Evolutionary conservation across 768 basidiomycete species (phyloP), one percentile per base, ranked within the genome.

Genomic region (Sistotremastrum suecicum): DNA sequence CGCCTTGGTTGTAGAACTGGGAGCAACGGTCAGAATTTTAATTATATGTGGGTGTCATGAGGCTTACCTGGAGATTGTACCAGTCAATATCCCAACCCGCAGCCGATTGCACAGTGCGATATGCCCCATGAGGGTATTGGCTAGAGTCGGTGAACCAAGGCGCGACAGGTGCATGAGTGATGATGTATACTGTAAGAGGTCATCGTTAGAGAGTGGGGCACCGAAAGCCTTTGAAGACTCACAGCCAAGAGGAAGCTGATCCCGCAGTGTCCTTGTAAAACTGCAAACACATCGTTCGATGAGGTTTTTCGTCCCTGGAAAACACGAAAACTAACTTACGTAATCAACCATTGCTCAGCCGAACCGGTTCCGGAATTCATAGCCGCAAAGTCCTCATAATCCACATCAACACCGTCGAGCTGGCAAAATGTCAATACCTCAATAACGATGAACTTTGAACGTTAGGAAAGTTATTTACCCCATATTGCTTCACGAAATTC

Each of bases 1-100:
- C 50, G 0, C 51, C 37, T 5, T 54, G 57, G 45, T 58, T 59
- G 54, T 64, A 58, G 51, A 74, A 72, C 65, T 76, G 67, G 42
- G 69, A 48, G 28, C 3, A 31, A 34, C 7, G 34, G 34, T 12
- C 10, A 38, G 10, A 38, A 36, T 53, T 53, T 37, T 51, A 7
- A 32, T 54, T 54, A 39, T 54, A 54, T 53, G 50, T 29, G 40
- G 28, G 43, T 38, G 35, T 10, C 30, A 10, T 38, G n/a, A 12
- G 20, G 39, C n/a, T 44, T 49, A 41, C 5, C 39, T 7, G 7
- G 37, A 34, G 28, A 40, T 74, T 72, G 54, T 73, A 78, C 72
- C 77, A 83, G 58, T 82, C 80, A 53, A 82, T 82, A 20, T 71
- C 58, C 50, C 56, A 62, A 5, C 79, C 79, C 11, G 77, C 75